Base-by-base conservation (phyloP, 2,329 filamentous ascomycete species). In the Conoideocrella luteorostrata region DNA sequence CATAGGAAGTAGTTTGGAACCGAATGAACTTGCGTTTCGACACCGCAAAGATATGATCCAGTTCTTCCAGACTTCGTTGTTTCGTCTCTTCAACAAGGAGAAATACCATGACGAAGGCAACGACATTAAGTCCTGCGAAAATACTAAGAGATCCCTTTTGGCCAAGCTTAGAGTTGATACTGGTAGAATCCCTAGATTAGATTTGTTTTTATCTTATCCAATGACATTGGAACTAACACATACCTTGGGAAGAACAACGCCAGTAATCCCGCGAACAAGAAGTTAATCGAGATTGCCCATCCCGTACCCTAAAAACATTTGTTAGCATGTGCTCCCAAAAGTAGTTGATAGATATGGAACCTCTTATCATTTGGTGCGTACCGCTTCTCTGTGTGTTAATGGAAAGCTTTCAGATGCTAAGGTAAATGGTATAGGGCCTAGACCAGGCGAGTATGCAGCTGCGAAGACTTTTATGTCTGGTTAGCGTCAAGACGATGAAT, bases 341-440 rank as follows among this genome's bases (percentile, higher is more conserved):
- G n/a, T n/a, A n/a, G n/a, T n/a, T n/a, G n/a, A n/a, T n/a, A n/a
- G n/a, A n/a, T n/a, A n/a, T n/a, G n/a, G n/a, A n/a, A n/a, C n/a
- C n/a, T n/a, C n/a, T 2, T 4, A 11, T 38, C 7, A 23, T 13
- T 9, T 12, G 12, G 20, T 39, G 22, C 55, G 38, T 53, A 59
- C 59, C 6, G 70, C 64, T 53, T 75, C 72, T 47, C 71, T 63
- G 47, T 75, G 68, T 4, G 68, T 69, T 1, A 74, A 53, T 0
- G 71, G 71, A 45, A 74, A 75, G 39, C 68, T 69, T 50, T 75
- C 72, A 4, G 70, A 70, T 11, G 71, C 71, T 15, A 74, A 59
- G 2, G 69, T 74, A 38, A 73, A 74, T 0, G 71, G 68, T 10
- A 74, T 72, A 0, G 71, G 71, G 0, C 70, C 71, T 47, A 62